Conservation (phyloP, 805 yeast genomes). For the Hanseniaspora nectarophila region DNA sequence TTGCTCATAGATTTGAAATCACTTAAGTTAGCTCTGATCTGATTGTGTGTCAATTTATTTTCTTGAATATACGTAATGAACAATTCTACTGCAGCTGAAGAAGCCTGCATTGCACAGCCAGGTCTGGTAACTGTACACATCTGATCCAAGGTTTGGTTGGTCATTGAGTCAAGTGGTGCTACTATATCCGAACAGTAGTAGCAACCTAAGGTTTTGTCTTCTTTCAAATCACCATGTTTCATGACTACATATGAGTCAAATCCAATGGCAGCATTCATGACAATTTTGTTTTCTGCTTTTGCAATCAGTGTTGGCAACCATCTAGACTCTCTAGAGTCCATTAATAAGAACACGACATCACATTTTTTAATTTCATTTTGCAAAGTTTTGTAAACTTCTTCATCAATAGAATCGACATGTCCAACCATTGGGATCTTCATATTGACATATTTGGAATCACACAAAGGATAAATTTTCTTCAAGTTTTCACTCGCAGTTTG, state of each 20-base stretch:
- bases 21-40: slow-evolving; percentile 73
- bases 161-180: slow-evolving; percentile 81
- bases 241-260: slow-evolving; percentile 87
- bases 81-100: slow-evolving; percentile 76
- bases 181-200: slow-evolving; percentile 93
- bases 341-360: slow-evolving; percentile 67
- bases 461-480: slow-evolving; percentile 66
- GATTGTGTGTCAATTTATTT: slow-evolving; percentile 32
- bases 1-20: slow-evolving; percentile 53
- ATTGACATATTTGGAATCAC: slow-evolving; percentile 47
- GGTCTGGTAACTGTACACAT: slow-evolving; percentile 99
- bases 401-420: slow-evolving; percentile 59
- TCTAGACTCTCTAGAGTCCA: slow-evolving; percentile 91
- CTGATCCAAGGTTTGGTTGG: slow-evolving; percentile 84
- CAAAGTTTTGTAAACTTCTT: slow-evolving; percentile 41
- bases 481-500: slow-evolving; percentile 61
- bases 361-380: slow-evolving; percentile 46
- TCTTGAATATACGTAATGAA: slow-evolving; percentile 65
- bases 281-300: slow-evolving; percentile 52
- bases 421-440: slow-evolving; percentile 94
- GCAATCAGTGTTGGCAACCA: slow-evolving; percentile 94
- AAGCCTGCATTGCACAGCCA: slow-evolving; percentile 82
- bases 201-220: slow-evolving; percentile 57
- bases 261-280: slow-evolving; percentile 87
- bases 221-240: slow-evolving; percentile 62